Evolutionary conservation across 1,284 basidiomycete genomes (phyloP), one percentile per base, ranked within the genome.

Genomic region (Microbotryum saponariae): DNA sequence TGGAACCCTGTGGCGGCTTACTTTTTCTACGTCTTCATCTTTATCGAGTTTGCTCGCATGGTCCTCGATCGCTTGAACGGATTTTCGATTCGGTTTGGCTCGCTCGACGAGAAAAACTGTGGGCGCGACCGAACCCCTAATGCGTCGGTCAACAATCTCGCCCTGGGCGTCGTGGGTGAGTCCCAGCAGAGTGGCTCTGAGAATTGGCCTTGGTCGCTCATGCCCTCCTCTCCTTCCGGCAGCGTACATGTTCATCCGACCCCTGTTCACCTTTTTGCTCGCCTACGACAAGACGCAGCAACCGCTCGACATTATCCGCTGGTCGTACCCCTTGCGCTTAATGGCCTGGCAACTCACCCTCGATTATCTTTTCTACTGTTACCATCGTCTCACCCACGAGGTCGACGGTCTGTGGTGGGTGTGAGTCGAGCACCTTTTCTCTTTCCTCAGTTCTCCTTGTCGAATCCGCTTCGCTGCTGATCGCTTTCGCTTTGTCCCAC

Each of bases 61-160:
- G 44, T 51, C 21, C 31, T 65, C 9, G 23, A 23, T 8, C 60
- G 51, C 4, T 10, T 60, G 5, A 62, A 62, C 37, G 2, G 14
- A 3, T 42, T 16, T 18, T 42, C 37, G 37, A 42, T 42, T 18
- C 37, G 37, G 5, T 16, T 42, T 6, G 63, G 63, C n/a, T 59
- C 57, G 16, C 45, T 59, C 20, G 63, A 64, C 51, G 63, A 64
- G 63, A 59, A 59, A 51, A 46, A 64, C 3, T 56, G 56, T 12
- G 60, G 60, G 16, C 53, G 63, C 29, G 63, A 64, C 47, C 56
- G 63, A 2, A 64, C 60, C 18, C 63, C 63, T 12, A 60, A 64
- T 47, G 54, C 37, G 18, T 42, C 16, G 37, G 37, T 42, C 37
- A 42, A 42, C 37, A 42, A 42, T 12, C 37, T 42, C 12, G 37